Conservation (phyloP, 257 asterid species). For the Solanum sejunctum region DNA sequence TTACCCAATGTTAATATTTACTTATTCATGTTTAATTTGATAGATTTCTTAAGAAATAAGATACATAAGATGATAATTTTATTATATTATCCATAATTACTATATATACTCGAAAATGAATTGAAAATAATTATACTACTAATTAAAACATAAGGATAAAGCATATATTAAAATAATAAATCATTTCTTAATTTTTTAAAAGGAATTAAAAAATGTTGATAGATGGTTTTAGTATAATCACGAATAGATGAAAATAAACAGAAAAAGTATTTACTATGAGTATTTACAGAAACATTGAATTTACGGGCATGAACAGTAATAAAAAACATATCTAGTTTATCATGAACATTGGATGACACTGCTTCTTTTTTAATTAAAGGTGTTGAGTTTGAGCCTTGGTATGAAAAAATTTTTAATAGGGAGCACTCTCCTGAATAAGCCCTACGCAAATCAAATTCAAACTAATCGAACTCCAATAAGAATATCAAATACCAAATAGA, state of each 20-base stretch:
- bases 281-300: neutral
- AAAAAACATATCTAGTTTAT: neutral
- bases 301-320: neutral
- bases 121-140: neutral
- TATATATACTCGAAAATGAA: neutral
- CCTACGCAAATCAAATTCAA: too few species aligned
- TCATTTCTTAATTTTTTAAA: neutral
- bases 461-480: too few species aligned
- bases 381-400: too few species aligned
- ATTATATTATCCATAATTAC: neutral
- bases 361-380: too few species aligned
- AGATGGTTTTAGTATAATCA: neutral
- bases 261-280: neutral
- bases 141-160: neutral
- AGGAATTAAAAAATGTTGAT: neutral
- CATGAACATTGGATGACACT: too few species aligned
- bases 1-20: neutral
- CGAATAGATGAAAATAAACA: neutral
- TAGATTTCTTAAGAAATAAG: fast-evolving
- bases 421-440: too few species aligned
- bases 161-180: neutral
- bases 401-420: too few species aligned
- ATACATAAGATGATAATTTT: neutral
- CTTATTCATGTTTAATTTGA: neutral
- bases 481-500: too few species aligned